Base-by-base conservation (phyloP, 169 alveolate genomes). In the Plasmodium fragile region DNA sequence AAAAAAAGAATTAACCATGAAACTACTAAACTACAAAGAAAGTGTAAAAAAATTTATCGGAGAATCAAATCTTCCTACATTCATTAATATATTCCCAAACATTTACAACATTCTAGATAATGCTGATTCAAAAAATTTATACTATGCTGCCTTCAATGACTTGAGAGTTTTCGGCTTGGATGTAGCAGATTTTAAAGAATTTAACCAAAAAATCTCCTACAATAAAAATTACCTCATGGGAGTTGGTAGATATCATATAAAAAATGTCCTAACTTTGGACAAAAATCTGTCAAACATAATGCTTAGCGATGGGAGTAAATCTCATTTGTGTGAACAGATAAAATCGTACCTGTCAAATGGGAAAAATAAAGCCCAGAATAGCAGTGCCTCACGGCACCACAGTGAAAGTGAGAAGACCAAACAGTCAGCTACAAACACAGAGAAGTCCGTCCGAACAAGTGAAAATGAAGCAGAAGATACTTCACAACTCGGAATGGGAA, bases 1-100 rank as follows among this genome's bases (percentile, higher is more conserved):
- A 73, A 55, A 85, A n/a, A 59, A 85, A 52, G 93, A 85, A 55
- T 53, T 85, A 52, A 85, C 93, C 16, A 85, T 85, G 87, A 85
- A 85, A 18, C 80, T 69, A 6, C 70, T 85, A 85, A 85, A 85
- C 79, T 94, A 95, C 73, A 91, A 94, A 28, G 92, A 92, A 43
- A 93, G 96, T 25, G 95, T 95, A 52, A 92, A 89, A 43, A 84
- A 95, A n/a, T 95, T 95, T 81, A 95, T 95, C 41, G 96, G 96
- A 72, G 93, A 92, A 25, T 80, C 70, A 22, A 95, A 95, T 45
- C 82, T 95, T 39, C 92, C 93, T 13, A 81, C 95, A 52, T 84
- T 95, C 85, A 95, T 91, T 81, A 81, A 89, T 53, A 95, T 95
- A 70, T 93, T 95, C 92, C 96, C 95, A 39, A 95, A 93, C 28